phyloP scores from a whole-genome alignment of 2,329 filamentous ascomycete species.

The Aspergillus ustus region DNA sequence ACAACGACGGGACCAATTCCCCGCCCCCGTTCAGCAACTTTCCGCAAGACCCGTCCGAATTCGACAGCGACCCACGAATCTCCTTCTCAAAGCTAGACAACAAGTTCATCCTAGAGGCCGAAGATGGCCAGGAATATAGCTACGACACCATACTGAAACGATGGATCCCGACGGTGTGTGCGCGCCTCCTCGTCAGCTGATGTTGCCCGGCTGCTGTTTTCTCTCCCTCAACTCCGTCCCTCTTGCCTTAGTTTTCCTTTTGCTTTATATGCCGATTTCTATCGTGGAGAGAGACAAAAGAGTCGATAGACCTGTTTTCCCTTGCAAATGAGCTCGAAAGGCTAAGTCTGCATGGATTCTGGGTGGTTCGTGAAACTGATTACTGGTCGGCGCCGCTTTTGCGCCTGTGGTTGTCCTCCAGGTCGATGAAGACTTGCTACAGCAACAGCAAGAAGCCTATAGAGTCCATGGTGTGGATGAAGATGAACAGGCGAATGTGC shows the following conservation, averaged over 20 bases:
- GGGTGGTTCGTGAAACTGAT: conserved; percentile 40
- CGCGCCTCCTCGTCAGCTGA: conserved; percentile 26
- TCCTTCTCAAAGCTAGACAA: conserved; percentile 83
- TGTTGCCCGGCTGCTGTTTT: conserved; percentile 21
- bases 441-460: conserved; percentile 66
- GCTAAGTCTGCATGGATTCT: conserved; percentile 25
- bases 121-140: conserved; percentile 83
- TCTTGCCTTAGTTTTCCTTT: conserved; percentile 6
- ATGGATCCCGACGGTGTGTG: conserved; percentile 72
- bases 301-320: conserved; percentile 16
- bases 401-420: conserved; percentile 45
- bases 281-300: not conserved
- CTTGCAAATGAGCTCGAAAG: conserved; percentile 23
- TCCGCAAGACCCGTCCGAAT: conserved; percentile 65
- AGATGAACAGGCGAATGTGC: conserved; percentile 50
- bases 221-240: conserved; percentile 11
- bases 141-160: conserved; percentile 72
- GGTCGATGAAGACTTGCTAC: conserved; percentile 64
- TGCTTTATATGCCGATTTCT: conserved; percentile 14
- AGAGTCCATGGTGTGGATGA: conserved; percentile 64
- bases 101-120: conserved; percentile 82
- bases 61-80: conserved; percentile 78
- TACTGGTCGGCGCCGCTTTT: conserved; percentile 32
- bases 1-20: conserved; percentile 22
- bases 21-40: conserved; percentile 43